phyloP scores from a whole-genome alignment of 2,329 filamentous ascomycete species.

The Nemania serpens region DNA sequence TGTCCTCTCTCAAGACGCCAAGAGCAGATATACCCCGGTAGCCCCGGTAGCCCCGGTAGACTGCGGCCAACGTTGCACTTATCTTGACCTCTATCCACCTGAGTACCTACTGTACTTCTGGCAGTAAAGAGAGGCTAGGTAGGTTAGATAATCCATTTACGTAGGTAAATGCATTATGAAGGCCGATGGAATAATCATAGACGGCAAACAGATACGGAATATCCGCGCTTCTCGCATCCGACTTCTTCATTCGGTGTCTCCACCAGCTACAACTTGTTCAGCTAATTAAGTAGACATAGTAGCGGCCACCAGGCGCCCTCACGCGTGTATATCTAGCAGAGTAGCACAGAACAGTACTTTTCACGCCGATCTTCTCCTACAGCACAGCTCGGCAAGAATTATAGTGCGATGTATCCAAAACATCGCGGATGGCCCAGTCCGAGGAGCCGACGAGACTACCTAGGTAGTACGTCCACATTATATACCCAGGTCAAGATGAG shows the following conservation, averaged over 20 bases:
- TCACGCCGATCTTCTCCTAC: neutral
- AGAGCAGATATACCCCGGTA: too few relatives aligned
- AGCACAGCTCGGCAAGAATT: neutral
- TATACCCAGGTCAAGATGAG: neutral
- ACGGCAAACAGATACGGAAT: too few relatives aligned
- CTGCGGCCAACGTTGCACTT: too few relatives aligned
- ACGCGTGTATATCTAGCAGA: too few relatives aligned
- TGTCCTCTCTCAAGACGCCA: neutral
- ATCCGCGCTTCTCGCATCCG: neutral
- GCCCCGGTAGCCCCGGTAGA: too few relatives aligned
- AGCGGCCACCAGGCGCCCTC: constrained; percentile 5
- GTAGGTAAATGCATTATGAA: too few relatives aligned
- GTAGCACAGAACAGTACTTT: too few relatives aligned
- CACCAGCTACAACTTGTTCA: neutral
- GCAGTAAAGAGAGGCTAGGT: too few relatives aligned
- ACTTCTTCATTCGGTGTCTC: neutral
- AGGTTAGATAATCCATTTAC: too few relatives aligned
- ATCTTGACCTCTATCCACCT: too few relatives aligned
- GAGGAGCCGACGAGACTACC: neutral
- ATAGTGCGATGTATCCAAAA: neutral
- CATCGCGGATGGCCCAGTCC: neutral
- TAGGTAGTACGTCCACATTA: neutral
- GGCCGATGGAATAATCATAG: too few relatives aligned
- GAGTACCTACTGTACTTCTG: too few relatives aligned
- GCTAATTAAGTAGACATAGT: constrained; percentile 1